These are phyloP conservation scores for Lasiodiplodia sp. DNA, from an alignment of 2,329 filamentous ascomycete species.

Conservation along the genomic window DNA sequence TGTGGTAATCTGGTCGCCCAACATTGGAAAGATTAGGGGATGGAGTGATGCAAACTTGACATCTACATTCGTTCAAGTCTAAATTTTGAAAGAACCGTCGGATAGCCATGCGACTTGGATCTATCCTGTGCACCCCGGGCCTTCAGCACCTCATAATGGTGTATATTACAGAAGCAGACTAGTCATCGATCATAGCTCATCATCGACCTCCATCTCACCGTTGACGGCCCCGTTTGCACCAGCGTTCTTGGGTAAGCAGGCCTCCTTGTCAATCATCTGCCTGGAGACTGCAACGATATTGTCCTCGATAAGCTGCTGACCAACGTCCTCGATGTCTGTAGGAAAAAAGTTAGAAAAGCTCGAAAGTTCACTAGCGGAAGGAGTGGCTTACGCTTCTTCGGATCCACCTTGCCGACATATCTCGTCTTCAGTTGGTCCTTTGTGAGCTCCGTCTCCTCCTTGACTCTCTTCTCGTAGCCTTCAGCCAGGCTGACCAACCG, in stretches of 20 bases:
- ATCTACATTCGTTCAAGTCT: conserved; percentile 3
- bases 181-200: conserved; percentile 35
- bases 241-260: conserved; percentile 73
- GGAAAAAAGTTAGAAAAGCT: conserved; percentile 34
- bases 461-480: conserved; percentile 97
- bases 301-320: conserved; percentile 96
- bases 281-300: conserved; percentile 98
- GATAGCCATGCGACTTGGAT: conserved; percentile 14
- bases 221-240: conserved; percentile 41
- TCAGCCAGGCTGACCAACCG: conserved; percentile 87
- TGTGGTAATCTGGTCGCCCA: background rate
- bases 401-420: conserved; percentile 98
- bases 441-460: conserved; percentile 96
- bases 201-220: conserved; percentile 46
- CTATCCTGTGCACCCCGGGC: conserved; percentile 17
- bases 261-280: conserved; percentile 99
- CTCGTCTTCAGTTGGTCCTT: conserved; percentile 98
- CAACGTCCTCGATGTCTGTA: conserved; percentile 87
- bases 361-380: background rate
- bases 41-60: background rate
- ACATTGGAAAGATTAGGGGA: background rate
- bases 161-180: conserved; percentile 21
- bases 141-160: conserved; percentile 8
- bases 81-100: conserved; percentile 1
- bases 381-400: conserved; percentile 81